Evolutionary conservation across 108 stramenopile genomes (phyloP), one percentile per base, ranked within the genome.

Genomic region (Fistulifera solaris): DNA sequence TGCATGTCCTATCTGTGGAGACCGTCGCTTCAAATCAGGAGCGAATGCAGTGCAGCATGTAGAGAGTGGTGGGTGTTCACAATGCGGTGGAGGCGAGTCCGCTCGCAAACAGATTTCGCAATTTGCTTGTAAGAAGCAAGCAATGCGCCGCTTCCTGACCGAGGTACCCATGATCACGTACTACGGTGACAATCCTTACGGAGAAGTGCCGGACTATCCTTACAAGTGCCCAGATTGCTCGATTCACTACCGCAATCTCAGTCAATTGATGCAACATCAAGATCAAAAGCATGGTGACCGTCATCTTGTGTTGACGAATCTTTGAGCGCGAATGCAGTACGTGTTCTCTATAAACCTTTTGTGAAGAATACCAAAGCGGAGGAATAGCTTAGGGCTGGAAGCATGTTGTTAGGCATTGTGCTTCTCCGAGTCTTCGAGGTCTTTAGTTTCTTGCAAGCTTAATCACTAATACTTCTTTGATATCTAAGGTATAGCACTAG

Each of bases 41-140:
- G 83, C 83, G 21, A 85, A 85, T 50, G 80, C 80, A 16, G 83
- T 85, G 4, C 77, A 78, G 50, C 83, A 82, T 44, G 78, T 86
- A 1, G 78, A 86, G 41, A 74, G 68, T 54, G 80, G 84, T 48
- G 80, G 64, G 38, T 86, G 84, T 56, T 39, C 53, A 0, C 80
- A 78, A 0, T 82, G 84, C 57, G 28, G 25, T 1, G 80, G 84
- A 15, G 10, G 24, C 8, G 73, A 77, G 13, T 72, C 77, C 39
- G 80, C 84, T 2, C 63, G 84, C 12, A 40, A 72, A 12, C 78
- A 82, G 48, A 86, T 86, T 18, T 80, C 77, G 31, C 25, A 58
- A 0, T 80, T 64, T 66, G 80, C 80, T 1, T 40, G 31, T 16
- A 31, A 49, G 2, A 35, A 72, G 43, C 21, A 47, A 15, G 54